Evolutionary conservation across 108 stramenopile species (phyloP), one percentile per base, ranked within the genome.

Genomic region (Nitzschia inconspicua): DNA sequence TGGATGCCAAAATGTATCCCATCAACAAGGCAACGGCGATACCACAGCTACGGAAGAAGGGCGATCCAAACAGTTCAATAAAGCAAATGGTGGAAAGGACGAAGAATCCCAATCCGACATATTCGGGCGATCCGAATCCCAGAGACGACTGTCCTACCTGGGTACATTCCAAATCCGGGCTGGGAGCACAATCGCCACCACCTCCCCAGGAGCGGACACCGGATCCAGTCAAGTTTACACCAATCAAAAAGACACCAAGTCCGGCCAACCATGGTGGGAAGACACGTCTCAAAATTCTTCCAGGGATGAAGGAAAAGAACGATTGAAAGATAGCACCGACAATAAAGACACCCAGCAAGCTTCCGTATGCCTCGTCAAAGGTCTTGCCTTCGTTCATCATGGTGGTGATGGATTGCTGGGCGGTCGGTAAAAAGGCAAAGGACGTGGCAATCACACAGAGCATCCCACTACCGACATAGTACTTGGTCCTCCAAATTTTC

Each of bases 31-130:
- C 82, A 43, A 83, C 51, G 32, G 79, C 46, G 47, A 83, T 78
- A 52, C 79, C 79, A 71, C 82, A 83, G 25, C 79, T 83, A 71
- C 79, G 78, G 75, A 79, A 76, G 64, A 83, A 83, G 18, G 68
- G 68, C 16, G 65, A 64, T 30, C 87, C 87, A 47, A 63, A 63
- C 24, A 62, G 25, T 41, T 63, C 56, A 20, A 61, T 22, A 20
- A 65, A 22, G 18, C 74, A 57, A 39, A 74, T 49, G 55, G 70
- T 74, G 25, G 57, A 23, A 31, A 63, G 59, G 3, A 69, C 72
- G 20, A 68, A 69, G 49, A 73, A 73, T 13, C 71, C 76, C 13
- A 77, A 32, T 35, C 67, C 71, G 28, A 67, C 16, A 39, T 60
- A 60, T 8, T 30, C 32, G 16, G 27, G 57, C 13, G 57, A 59